A percentile compares a stretch with the other conserved stretches of the same genome.
Conservation (phyloP, 108 stramenopile genomes). For the Nitzschia sp. region DNA sequence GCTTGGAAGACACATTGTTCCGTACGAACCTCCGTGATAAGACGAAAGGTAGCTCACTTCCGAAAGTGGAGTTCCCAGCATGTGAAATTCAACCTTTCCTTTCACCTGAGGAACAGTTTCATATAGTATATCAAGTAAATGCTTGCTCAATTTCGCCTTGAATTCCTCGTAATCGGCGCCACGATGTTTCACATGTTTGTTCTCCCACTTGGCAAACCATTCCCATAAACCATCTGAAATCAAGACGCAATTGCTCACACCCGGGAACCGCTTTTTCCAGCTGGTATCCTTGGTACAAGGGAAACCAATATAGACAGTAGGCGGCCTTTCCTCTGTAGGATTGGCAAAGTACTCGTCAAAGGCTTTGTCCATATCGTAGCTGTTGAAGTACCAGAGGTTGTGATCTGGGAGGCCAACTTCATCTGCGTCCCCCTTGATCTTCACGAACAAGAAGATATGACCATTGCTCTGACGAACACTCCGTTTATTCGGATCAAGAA, state of each 20-base stretch:
- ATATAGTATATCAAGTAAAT: conserved; percentile 55
- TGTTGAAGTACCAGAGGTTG: conserved; percentile 66
- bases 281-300: conserved; percentile 58
- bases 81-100: conserved; percentile 49
- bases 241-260: conserved; percentile 50
- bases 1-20: conserved; percentile 46
- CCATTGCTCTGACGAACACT: conserved; percentile 48
- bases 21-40: conserved; percentile 48
- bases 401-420: conserved; percentile 47
- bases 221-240: conserved; percentile 57
- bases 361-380: conserved; percentile 56
- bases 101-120: conserved; percentile 53
- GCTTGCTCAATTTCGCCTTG: conserved; percentile 49
- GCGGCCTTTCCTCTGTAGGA: conserved; percentile 55
- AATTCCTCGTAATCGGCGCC: conserved; percentile 52
- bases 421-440: conserved; percentile 52
- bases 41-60: conserved; percentile 49
- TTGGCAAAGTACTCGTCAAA: conserved; percentile 57
- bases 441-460: conserved; percentile 56
- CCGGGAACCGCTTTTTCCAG: conserved; percentile 49
- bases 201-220: conserved; percentile 53
- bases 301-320: conserved; percentile 73
- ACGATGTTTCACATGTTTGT: conserved; percentile 28
- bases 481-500: conserved; percentile 40
- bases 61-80: conserved; percentile 51